These are phyloP conservation scores for Eutrema japonicum DNA, from an alignment of 345 rosid species.

Conservation along the genomic window DNA sequence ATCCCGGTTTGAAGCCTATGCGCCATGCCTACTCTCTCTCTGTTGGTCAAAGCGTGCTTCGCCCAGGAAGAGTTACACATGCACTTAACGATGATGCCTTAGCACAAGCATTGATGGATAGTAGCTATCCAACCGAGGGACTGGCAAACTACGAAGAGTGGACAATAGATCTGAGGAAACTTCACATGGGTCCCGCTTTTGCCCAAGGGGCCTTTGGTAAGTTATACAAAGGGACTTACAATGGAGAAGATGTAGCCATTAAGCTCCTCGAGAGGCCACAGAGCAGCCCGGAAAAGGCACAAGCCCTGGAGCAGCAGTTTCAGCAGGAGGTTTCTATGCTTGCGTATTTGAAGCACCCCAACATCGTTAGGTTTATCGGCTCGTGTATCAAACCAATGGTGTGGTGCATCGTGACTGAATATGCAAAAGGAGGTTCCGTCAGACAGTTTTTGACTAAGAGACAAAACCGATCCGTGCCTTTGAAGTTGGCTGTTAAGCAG, in stretches of 20 bases:
- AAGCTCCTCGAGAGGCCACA: constrained; percentile 50
- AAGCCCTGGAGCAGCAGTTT: constrained; percentile 49
- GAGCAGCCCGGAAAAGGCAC: constrained; percentile 45
- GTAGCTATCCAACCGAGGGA: constrained; percentile 51
- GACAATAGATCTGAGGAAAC: constrained; percentile 64
- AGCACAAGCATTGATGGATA: constrained; percentile 63
- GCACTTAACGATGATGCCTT: constrained; percentile 62
- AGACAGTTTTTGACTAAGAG: constrained; percentile 49
- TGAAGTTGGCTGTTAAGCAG: constrained; percentile 52
- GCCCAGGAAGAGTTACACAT: constrained; percentile 56
- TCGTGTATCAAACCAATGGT: constrained; percentile 51
- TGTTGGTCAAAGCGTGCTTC: constrained; percentile 56
- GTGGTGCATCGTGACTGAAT: constrained; percentile 53
- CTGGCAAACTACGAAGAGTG: constrained; percentile 59
- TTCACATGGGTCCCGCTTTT: constrained; percentile 61
- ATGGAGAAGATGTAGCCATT: constrained; percentile 57
- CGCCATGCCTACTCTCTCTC: constrained; percentile 49
- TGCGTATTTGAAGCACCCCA: constrained; percentile 45
- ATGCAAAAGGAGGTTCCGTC: constrained; percentile 53
- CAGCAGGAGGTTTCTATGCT: constrained; percentile 52
- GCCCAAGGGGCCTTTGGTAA: constrained; percentile 73
- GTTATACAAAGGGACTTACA: constrained; percentile 53
- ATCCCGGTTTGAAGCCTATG: constrained; percentile 59
- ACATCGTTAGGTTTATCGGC: constrained; percentile 47
- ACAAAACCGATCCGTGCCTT: constrained; percentile 52